Evolutionary conservation across 768 basidiomycete species (phyloP), one percentile per base, ranked within the genome.

Genomic region (Mrakia hoshinonis): DNA sequence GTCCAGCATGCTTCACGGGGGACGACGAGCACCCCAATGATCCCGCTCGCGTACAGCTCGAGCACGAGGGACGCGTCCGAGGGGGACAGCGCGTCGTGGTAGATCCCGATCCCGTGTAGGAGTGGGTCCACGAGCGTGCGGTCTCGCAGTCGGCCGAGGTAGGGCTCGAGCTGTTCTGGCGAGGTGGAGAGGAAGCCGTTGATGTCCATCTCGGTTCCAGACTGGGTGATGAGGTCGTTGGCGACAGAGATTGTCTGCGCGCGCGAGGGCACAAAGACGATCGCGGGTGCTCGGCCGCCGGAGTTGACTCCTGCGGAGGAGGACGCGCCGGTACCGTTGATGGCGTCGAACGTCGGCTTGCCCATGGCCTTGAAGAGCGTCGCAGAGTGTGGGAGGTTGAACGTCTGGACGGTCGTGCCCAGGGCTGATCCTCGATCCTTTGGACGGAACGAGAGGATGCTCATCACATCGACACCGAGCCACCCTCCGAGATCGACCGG

Each of bases 291-390:
- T 9, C 80, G 81, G 34, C 31, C 31, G 58, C 31, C 43, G 43
- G 43, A 43, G 15, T 15, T 43, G 6, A 43, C 15, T 6, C 43
- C 43, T 15, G 43, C 43, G 43, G 43, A 43, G 7, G 43, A 43
- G 43, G 43, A 43, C 43, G 43, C 43, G 15, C 76, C 68, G 5
- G 78, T 76, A 1, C 81, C 77, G 70, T 81, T 84, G 72, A 96
- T 86, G n/a, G 87, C 87, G 12, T 86, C 80, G 79, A 94, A 90
- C 1, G 88, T 87, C 3, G 95, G 92, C 77, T 92, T 94, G 60
- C 89, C 86, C 88, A 98, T 96, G 2, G 87, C 85, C 76, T 93
- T 94, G 80, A 92, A 87, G 24, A 98, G 82, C 0, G 91, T 87
- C 0, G 89, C 84, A 4, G 94, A 96, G 75, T 92, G 87, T 0